Percentiles rank a stretch among this genome's conserved stretches.
These are phyloP conservation scores for Kazachstania kunashirensis DNA, from an alignment of 805 yeast genomes.

Conservation along the genomic window DNA sequence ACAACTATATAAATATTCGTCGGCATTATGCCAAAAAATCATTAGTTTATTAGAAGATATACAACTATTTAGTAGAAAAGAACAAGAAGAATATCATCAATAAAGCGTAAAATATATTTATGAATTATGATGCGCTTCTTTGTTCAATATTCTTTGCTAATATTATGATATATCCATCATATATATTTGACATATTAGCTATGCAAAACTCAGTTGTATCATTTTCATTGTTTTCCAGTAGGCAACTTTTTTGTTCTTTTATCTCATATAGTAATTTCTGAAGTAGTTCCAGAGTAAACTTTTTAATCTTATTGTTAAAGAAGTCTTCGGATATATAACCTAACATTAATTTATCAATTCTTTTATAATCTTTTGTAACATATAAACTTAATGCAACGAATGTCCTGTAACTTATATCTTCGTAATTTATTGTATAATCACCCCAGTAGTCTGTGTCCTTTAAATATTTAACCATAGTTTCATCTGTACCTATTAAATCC, in stretches of 20 bases:
- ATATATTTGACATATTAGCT: slow-evolving; percentile 11
- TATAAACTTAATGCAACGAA: slow-evolving; percentile 62
- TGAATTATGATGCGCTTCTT: too few species aligned
- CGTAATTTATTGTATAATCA: slow-evolving; percentile 54
- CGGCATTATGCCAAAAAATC: too few species aligned
- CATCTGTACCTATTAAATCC: slow-evolving; percentile 23
- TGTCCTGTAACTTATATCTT: slow-evolving; percentile 58
- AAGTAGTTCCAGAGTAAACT: slow-evolving; percentile 1
- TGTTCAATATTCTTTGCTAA: slow-evolving; percentile 1
- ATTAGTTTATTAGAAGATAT: too few species aligned
- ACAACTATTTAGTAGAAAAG: too few species aligned
- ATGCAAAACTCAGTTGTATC: slow-evolving; percentile 5
- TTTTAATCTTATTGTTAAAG: slow-evolving; percentile 13
- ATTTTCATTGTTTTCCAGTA: not conserved
- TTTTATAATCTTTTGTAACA: slow-evolving; percentile 15
- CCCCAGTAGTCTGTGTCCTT: slow-evolving; percentile 50
- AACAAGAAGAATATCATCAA: too few species aligned
- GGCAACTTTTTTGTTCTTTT: not conserved
- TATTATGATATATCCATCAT: slow-evolving; percentile 16
- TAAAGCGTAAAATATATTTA: too few species aligned
- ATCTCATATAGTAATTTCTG: not conserved
- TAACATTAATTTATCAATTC: slow-evolving; percentile 19
- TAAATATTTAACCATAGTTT: slow-evolving; percentile 37
- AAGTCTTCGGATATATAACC: slow-evolving; percentile 25
- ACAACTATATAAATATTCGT: not conserved